Evolutionary conservation across 106 monocot species (phyloP).

Genomic region (Platanthera zijinensis): DNA sequence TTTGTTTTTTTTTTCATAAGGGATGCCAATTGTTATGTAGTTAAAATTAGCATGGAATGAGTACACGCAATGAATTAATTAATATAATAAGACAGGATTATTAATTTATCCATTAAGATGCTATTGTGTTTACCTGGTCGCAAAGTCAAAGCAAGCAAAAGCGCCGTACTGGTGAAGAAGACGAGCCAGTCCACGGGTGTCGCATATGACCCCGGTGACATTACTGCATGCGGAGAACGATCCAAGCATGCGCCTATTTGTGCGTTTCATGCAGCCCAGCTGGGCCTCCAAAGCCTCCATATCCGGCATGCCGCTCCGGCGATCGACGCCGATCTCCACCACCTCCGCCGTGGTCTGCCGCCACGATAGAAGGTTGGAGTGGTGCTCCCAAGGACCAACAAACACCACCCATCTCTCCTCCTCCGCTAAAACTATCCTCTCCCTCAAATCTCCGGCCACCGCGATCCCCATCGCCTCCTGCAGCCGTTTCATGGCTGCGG

Average conservation of each 20-base stretch:
- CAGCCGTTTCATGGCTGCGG: conserved; percentile 35
- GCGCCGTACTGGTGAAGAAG: conserved; percentile 38
- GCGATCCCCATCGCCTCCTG: conserved; percentile 52
- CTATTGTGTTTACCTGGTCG: conserved; percentile 23
- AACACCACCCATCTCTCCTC: conserved; percentile 56
- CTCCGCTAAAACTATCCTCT: conserved; percentile 7
- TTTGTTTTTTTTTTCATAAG: too few species aligned
- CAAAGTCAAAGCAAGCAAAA: conserved; percentile 54
- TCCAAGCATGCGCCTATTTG: conserved; percentile 35
- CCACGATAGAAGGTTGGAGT: conserved; percentile 56
- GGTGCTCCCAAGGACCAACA: conserved; percentile 50
- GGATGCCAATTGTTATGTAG: too few species aligned
- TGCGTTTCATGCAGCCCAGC: conserved; percentile 9
- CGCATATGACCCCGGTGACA: conserved; percentile 37
- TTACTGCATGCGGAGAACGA: conserved; percentile 64
- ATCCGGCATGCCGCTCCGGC: conserved; percentile 17
- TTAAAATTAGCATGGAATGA: too few species aligned
- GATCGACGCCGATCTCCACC: conserved; percentile 40
- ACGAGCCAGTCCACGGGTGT: conserved; percentile 26
- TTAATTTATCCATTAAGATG: too few species aligned
- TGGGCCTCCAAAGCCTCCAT: conserved; percentile 13
- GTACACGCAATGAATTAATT: too few species aligned
- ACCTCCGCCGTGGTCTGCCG: conserved; percentile 39
- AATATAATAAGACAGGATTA: too few species aligned
- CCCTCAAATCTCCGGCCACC: conserved; percentile 18